Evolutionary conservation across 495 filamentous ascomycete species (phyloP).

Genomic region (Aspergillus bridgeri): DNA sequence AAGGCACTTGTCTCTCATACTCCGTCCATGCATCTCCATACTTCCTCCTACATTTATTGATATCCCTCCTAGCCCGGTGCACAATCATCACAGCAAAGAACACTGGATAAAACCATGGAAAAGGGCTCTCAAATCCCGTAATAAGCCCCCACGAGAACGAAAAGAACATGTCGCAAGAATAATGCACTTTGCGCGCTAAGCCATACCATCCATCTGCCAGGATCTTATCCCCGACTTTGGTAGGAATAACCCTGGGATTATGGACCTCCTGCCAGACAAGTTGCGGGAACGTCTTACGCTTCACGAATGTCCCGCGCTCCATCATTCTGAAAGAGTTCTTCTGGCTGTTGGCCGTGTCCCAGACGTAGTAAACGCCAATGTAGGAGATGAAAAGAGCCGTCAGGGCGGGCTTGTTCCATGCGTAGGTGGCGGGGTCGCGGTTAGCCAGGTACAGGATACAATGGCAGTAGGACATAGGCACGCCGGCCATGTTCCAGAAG

Average conservation of each 20-base stretch:
- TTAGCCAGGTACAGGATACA: slow-evolving; percentile 91
- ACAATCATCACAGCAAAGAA: slow-evolving; percentile 92
- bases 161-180: slow-evolving; percentile 86
- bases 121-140: slow-evolving; percentile 70
- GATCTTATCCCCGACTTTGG: slow-evolving; percentile 72
- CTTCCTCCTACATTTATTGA: slow-evolving; percentile 75
- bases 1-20: slow-evolving; percentile 85
- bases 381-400: slow-evolving; percentile 67
- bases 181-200: slow-evolving; percentile 91
- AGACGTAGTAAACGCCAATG: slow-evolving; percentile 85
- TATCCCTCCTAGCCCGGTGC: slow-evolving; percentile 83
- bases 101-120: slow-evolving; percentile 95
- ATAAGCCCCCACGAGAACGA: slow-evolving; percentile 60
- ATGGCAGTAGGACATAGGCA: slow-evolving; percentile 95
- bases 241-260: slow-evolving; percentile 83
- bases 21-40: slow-evolving; percentile 91
- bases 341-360: slow-evolving; percentile 88
- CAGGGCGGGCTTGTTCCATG: slow-evolving; percentile 67
- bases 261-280: slow-evolving; percentile 83
- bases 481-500: slow-evolving; percentile 98
- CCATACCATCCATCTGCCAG: slow-evolving; percentile 92
- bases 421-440: slow-evolving; percentile 78
- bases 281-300: slow-evolving; percentile 84
- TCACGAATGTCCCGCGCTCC: slow-evolving; percentile 68
- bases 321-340: slow-evolving; percentile 89